phyloP scores from a whole-genome alignment of 2,329 filamentous ascomycete genomes.

The Rhinocladiella mackenziei region DNA sequence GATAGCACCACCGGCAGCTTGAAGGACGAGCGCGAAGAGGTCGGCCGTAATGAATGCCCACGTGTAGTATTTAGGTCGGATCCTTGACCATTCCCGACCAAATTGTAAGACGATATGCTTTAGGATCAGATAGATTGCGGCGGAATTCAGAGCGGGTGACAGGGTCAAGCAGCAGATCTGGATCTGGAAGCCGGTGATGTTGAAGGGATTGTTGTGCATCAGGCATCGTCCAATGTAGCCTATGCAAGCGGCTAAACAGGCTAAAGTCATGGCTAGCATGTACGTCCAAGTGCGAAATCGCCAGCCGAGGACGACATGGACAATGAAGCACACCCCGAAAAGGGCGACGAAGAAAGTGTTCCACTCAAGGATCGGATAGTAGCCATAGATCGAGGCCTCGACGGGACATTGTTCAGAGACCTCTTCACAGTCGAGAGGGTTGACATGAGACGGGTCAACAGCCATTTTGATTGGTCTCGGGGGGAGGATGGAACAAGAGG shows the following conservation, averaged over 20 bases:
- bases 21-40: constrained; percentile 55
- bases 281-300: constrained; percentile 55
- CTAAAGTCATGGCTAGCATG: constrained; percentile 45
- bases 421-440: constrained; percentile 14
- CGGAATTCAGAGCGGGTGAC: constrained; percentile 54
- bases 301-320: constrained; percentile 49
- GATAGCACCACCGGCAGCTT: constrained; percentile 56
- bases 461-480: constrained; percentile 7
- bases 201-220: constrained; percentile 52
- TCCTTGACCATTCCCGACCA: constrained; percentile 47
- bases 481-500: not conserved
- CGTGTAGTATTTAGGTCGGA: constrained; percentile 51
- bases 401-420: constrained; percentile 39
- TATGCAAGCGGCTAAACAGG: constrained; percentile 49
- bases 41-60: constrained; percentile 60
- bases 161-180: constrained; percentile 56
- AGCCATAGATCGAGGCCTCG: constrained; percentile 51
- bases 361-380: constrained; percentile 49
- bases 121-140: constrained; percentile 54
- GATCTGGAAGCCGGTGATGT: constrained; percentile 52
- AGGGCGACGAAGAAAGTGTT: constrained; percentile 53
- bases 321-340: constrained; percentile 48
- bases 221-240: constrained; percentile 56
- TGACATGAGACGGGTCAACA: constrained; percentile 16
- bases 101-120: constrained; percentile 55